A percentile compares a stretch with the other conserved stretches of the same genome.
These are phyloP conservation scores for Arxiozyma slooffiae DNA, from an alignment of 1,139 yeast genomes.

Conservation along the genomic window DNA sequence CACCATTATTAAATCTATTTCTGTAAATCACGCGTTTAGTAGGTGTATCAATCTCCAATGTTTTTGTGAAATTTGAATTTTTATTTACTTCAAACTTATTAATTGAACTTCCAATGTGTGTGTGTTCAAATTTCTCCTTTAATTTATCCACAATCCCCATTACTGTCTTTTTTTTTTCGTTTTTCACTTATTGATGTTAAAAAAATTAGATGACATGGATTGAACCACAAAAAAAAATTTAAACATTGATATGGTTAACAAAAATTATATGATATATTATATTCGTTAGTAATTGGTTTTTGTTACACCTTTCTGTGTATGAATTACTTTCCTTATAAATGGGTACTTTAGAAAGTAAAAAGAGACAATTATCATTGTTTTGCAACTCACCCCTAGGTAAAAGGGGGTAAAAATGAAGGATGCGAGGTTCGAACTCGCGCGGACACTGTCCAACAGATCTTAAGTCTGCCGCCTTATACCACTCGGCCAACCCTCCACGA, in stretches of 20 bases:
- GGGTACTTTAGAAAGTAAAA: not conserved
- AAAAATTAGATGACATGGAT: not conserved
- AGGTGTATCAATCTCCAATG: not conserved
- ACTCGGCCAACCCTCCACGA: too few species aligned
- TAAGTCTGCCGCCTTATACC: conserved; percentile 13
- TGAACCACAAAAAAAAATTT: not conserved
- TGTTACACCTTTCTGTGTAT: not conserved
- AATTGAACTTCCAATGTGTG: not conserved
- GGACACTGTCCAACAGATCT: conserved; percentile 37
- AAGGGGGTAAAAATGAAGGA: conserved; percentile 44
- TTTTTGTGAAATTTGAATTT: not conserved
- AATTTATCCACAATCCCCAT: conserved; percentile 5
- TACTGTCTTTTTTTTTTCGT: not conserved
- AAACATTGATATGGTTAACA: too few species aligned
- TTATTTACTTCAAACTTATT: not conserved
- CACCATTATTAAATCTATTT: conserved; percentile 67
- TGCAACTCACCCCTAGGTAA: too few species aligned
- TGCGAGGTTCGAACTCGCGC: conserved; percentile 87
- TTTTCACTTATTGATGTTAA: not conserved
- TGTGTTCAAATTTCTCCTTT: conserved; percentile 4
- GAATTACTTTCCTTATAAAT: not conserved
- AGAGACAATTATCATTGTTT: too few species aligned
- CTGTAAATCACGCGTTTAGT: conserved; percentile 48
- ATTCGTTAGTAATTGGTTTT: too few species aligned
- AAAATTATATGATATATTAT: not conserved